These are phyloP conservation scores for Nitzschia putrida DNA, from an alignment of 108 stramenopile species.

Conservation along the genomic window DNA sequence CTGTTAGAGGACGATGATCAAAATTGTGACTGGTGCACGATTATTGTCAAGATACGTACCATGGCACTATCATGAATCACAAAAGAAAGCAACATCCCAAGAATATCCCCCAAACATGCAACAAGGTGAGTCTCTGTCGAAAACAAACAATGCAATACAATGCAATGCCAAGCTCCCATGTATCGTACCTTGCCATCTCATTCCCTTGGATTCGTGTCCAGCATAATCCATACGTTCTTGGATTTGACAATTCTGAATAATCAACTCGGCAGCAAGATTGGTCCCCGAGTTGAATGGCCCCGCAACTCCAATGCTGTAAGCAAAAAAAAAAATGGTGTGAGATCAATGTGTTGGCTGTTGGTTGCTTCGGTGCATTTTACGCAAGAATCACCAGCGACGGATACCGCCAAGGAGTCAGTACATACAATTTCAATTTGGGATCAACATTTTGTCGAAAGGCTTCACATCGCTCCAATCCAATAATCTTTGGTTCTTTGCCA, in stretches of 20 bases:
- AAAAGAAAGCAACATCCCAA: background rate
- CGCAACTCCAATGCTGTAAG: constrained; percentile 17
- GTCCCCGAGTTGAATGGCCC: constrained; percentile 36
- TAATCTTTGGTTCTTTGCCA: constrained; percentile 56
- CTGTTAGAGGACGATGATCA: too few relatives aligned
- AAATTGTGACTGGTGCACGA: too few relatives aligned
- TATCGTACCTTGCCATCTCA: constrained; percentile 54
- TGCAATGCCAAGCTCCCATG: background rate
- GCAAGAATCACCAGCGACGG: too few relatives aligned
- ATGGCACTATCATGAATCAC: background rate
- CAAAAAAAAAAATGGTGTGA: too few relatives aligned
- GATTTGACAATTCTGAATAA: constrained; percentile 32
- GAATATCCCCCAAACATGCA: too few relatives aligned
- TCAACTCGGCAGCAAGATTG: constrained; percentile 23
- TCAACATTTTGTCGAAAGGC: constrained; percentile 46
- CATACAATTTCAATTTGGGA: constrained; percentile 4
- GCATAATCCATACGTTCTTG: constrained; percentile 29
- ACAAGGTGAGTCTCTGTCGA: too few relatives aligned
- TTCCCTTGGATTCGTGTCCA: constrained; percentile 34
- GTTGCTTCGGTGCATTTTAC: too few relatives aligned
- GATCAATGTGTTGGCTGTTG: background rate
- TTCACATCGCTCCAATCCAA: constrained; percentile 71
- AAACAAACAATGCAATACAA: background rate
- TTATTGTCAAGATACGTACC: too few relatives aligned
- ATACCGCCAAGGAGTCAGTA: background rate